Evolutionary conservation across 305 asterid species (phyloP), one percentile per base, ranked within the genome.

Genomic region (Stenogyne calaminthoides): DNA sequence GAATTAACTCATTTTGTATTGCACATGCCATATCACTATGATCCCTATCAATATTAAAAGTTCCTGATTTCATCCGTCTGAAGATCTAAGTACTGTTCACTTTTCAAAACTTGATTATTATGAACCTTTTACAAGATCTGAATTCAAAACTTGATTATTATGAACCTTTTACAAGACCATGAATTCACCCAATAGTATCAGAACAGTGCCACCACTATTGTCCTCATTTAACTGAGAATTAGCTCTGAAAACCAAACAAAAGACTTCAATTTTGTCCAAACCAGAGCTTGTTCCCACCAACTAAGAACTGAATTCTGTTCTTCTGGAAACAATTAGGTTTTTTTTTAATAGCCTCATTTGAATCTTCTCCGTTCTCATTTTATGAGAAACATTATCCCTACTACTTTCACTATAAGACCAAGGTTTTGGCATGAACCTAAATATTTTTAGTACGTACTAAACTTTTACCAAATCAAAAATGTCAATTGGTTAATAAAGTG

Each of bases 281-380:
- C 27, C 37, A 37, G 49, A 60, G 27, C 49, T 57, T 32, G 16
- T 62, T 59, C 54, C 25, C 58, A 52, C 44, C 29, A 68, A 22
- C 59, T 76, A 12, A 51, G 70, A 68, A 27, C 37, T 51, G 47
- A 47, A 12, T 40, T 34, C 39, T 12, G 27, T 34, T 59, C 19
- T 15, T 18, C 11, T 39, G 19, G 34, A 73, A 15, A 9, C 60
- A 64, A 25, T 55, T 42, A 57, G 69, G 20, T 25, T 52, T 64
- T 1, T n/a, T 14, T 37, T 36, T 19, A 46, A 57, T 58, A 51
- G 64, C 46, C 15, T 16, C 62, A 16, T 18, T 22, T 37, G 47
- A 59, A 42, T 58, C 60, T 71, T 59, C 61, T 71, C 69, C 25
- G n/a, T 16, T 60, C 52, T 32, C 42, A 47, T 69, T 63, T 56